These are phyloP conservation scores for Pinus albicaulis DNA, from an alignment of 75 land plant species.

Conservation along the genomic window DNA sequence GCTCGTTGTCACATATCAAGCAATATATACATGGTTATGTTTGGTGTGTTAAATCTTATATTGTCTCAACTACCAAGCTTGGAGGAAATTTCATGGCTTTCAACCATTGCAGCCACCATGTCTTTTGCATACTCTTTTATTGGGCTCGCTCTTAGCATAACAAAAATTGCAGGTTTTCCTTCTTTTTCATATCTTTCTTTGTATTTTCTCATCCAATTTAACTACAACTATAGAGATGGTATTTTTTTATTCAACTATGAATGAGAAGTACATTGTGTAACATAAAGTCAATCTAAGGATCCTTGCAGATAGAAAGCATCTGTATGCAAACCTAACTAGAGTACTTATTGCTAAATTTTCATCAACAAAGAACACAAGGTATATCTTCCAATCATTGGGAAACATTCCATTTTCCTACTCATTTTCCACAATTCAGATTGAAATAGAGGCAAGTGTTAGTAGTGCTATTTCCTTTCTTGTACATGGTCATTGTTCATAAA, in stretches of 20 bases:
- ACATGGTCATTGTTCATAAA: not conserved
- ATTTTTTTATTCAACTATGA: not conserved
- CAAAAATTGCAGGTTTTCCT: slow-evolving; percentile 27
- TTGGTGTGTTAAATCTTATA: slow-evolving; percentile 41
- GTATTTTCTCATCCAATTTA: not conserved
- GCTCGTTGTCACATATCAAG: slow-evolving; percentile 26
- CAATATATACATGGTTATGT: slow-evolving; percentile 26
- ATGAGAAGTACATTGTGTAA: too few species aligned
- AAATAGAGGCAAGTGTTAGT: slow-evolving; percentile 36
- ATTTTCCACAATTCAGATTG: slow-evolving; percentile 48
- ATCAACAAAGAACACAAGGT: slow-evolving; percentile 25
- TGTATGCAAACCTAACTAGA: slow-evolving; percentile 28
- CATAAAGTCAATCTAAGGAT: too few species aligned
- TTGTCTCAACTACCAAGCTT: slow-evolving; percentile 63
- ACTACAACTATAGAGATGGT: not conserved
- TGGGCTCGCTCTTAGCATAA: slow-evolving; percentile 59
- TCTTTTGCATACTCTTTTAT: slow-evolving; percentile 71
- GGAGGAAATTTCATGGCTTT: slow-evolving; percentile 54
- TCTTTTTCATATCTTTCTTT: not conserved
- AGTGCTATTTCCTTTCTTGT: too few species aligned
- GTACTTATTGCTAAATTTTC: slow-evolving; percentile 16
- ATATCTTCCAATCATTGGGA: slow-evolving; percentile 49
- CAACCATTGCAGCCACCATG: slow-evolving; percentile 73
- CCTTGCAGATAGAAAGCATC: slow-evolving; percentile 16
- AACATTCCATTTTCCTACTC: slow-evolving; percentile 72